A percentile compares a stretch with the other conserved stretches of the same genome.
phyloP scores from a whole-genome alignment of 148 eudicot species.

The Camellia japonica region DNA sequence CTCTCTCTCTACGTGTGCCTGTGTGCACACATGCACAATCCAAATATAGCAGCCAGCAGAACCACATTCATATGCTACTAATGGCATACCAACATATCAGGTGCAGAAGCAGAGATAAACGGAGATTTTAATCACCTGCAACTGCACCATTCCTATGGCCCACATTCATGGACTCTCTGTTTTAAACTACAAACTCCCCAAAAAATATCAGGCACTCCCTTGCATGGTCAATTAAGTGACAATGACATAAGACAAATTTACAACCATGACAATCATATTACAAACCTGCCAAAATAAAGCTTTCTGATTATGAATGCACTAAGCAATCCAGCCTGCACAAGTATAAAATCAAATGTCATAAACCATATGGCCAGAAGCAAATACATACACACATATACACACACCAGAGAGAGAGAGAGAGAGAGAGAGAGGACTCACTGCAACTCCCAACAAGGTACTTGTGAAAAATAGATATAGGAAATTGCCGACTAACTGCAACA shows the following conservation, averaged over 20 bases:
- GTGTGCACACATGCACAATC: background rate
- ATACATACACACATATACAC: background rate
- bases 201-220: background rate
- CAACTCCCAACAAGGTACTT: slow-evolving; percentile 70
- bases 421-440: slow-evolving; percentile 37
- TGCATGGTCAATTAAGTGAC: background rate
- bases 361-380: slow-evolving; percentile 7
- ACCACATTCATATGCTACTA: background rate
- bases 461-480: slow-evolving; percentile 56
- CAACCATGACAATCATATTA: background rate
- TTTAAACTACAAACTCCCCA: background rate
- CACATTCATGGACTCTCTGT: background rate
- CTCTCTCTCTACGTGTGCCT: background rate
- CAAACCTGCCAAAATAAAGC: slow-evolving; percentile 73
- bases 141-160: slow-evolving; percentile 5
- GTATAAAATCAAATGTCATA: slow-evolving; percentile 5
- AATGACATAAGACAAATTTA: background rate
- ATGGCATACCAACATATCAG: background rate
- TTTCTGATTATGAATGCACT: slow-evolving; percentile 66
- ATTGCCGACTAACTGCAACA: slow-evolving; percentile 55
- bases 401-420: slow-evolving; percentile 9
- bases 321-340: slow-evolving; percentile 62
- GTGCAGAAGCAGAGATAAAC: slow-evolving; percentile 7
- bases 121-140: slow-evolving; percentile 4
- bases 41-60: slow-evolving; percentile 5